These are phyloP conservation scores for Megacollybia platyphylla DNA, from an alignment of 1,284 basidiomycete species.

Conservation along the genomic window DNA sequence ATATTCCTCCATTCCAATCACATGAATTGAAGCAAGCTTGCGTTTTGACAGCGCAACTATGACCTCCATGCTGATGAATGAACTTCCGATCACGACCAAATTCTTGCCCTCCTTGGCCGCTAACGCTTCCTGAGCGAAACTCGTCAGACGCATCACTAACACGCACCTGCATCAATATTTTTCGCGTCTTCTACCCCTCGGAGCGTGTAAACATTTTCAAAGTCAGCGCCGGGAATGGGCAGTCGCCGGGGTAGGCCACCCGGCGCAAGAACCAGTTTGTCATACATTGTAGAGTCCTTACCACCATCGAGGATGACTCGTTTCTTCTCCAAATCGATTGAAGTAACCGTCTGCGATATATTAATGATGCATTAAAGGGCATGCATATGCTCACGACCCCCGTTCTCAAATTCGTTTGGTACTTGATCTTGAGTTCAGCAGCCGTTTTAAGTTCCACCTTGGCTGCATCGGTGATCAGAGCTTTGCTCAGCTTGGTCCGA, in stretches of 20 bases:
- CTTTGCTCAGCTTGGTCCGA: conserved; percentile 70
- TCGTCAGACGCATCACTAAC: conserved; percentile 1
- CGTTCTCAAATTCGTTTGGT: conserved; percentile 64
- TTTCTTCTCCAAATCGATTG: conserved; percentile 50
- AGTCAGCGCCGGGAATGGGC: conserved; percentile 68
- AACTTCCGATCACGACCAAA: conserved; percentile 79
- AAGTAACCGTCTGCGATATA: conserved; percentile 41
- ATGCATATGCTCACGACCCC: conserved; percentile 30
- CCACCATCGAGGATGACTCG: conserved; percentile 47
- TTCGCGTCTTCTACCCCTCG: conserved; percentile 64
- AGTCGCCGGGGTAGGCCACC: conserved; percentile 60
- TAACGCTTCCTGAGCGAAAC: conserved; percentile 9
- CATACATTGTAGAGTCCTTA: conserved; percentile 52
- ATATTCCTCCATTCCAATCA: conserved; percentile 77
- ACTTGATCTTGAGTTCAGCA: conserved; percentile 71
- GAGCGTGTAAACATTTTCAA: conserved; percentile 74
- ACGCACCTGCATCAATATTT: conserved; percentile 59
- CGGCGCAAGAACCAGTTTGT: conserved; percentile 62
- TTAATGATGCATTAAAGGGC: conserved; percentile 2
- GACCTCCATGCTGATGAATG: conserved; percentile 92
- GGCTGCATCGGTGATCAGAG: conserved; percentile 63
- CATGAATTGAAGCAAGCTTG: conserved; percentile 66
- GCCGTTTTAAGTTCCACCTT: conserved; percentile 64
- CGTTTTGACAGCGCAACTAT: conserved; percentile 67
- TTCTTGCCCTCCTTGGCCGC: conserved; percentile 61